A percentile compares a stretch with the other conserved stretches of the same genome.
phyloP scores from a whole-genome alignment of 148 eudicot genomes.

The Cornus kousa region DNA sequence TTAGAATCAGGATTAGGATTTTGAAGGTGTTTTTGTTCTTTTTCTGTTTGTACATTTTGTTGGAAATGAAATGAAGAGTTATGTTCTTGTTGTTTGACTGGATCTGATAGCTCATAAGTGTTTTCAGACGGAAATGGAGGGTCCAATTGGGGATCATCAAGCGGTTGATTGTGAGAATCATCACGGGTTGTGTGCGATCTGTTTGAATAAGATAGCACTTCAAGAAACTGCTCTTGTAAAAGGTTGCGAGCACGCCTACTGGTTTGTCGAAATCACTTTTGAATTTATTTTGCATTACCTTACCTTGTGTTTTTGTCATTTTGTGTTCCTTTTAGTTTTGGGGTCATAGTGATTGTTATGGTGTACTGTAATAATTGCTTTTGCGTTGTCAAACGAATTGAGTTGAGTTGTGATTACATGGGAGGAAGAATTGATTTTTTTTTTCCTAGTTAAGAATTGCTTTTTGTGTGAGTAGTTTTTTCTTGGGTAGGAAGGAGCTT shows the following conservation, averaged over 20 bases:
- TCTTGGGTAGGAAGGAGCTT: background rate
- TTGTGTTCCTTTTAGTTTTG: background rate
- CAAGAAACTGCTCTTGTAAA: constrained; percentile 86
- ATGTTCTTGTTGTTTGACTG: background rate
- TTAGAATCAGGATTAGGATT: background rate
- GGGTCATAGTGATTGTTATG: background rate
- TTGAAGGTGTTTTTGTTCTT: background rate
- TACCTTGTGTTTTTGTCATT: background rate
- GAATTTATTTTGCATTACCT: background rate
- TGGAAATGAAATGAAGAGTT: background rate
- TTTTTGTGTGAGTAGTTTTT: too few species aligned
- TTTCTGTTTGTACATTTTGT: too few species aligned
- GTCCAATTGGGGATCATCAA: constrained; percentile 18
- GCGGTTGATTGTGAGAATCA: constrained; percentile 30
- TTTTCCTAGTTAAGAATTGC: background rate
- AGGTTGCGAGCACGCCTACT: constrained; percentile 99
- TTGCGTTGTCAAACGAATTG: background rate
- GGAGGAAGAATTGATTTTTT: too few species aligned
- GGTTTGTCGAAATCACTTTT: constrained; percentile 61
- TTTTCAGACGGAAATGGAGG: constrained; percentile 40
- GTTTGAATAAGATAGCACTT: constrained; percentile 75
- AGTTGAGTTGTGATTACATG: too few species aligned
- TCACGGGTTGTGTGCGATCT: constrained; percentile 79
- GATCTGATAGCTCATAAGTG: background rate
- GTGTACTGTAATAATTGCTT: too few species aligned